Conservation (phyloP, 768 basidiomycete species). For the Boletus tylopilopsis region DNA sequence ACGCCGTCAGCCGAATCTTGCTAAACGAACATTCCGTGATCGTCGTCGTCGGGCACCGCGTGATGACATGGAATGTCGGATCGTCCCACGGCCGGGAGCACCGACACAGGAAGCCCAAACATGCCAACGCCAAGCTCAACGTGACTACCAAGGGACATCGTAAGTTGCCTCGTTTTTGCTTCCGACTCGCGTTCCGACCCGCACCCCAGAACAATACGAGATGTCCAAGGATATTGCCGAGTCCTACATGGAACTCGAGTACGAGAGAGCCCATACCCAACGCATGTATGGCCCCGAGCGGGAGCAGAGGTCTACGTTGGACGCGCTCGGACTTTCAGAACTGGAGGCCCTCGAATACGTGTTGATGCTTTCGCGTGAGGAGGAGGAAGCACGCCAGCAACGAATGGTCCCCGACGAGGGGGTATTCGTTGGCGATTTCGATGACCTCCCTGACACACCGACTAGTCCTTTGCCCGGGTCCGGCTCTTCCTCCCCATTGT, state of each 20-base stretch:
- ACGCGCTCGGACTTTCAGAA: conserved; percentile 69
- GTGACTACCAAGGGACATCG: conserved; percentile 43
- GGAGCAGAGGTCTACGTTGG: conserved; percentile 55
- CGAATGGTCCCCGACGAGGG: conserved; percentile 42
- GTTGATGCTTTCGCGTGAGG: conserved; percentile 82
- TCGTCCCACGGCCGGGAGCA: conserved; percentile 32
- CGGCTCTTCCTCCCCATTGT: conserved; percentile 2
- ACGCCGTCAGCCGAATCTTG: conserved; percentile 53
- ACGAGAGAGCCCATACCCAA: conserved; percentile 41
- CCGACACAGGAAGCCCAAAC: conserved; percentile 32
- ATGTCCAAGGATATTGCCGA: conserved; percentile 61
- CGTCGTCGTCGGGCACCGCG: conserved; percentile 54
- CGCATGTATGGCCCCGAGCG: conserved; percentile 44
- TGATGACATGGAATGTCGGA: conserved; percentile 68
- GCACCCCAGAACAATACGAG: conserved; percentile 55
- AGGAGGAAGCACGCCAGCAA: conserved; percentile 37
- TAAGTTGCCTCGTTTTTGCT: conserved; percentile 27
- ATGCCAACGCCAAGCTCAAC: conserved; percentile 25
- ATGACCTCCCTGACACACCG: conserved; percentile 7
- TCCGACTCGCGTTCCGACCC: background rate
- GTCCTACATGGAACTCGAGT: conserved; percentile 47
- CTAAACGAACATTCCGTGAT: conserved; percentile 53
- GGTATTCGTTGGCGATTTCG: conserved; percentile 52
- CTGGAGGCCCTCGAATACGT: conserved; percentile 74
- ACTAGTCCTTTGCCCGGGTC: conserved; percentile 19